A percentile compares a stretch with the other conserved stretches of the same genome.
Conservation (phyloP, 2,329 filamentous ascomycete genomes). For the Neoscytalidium dimidiatum region DNA sequence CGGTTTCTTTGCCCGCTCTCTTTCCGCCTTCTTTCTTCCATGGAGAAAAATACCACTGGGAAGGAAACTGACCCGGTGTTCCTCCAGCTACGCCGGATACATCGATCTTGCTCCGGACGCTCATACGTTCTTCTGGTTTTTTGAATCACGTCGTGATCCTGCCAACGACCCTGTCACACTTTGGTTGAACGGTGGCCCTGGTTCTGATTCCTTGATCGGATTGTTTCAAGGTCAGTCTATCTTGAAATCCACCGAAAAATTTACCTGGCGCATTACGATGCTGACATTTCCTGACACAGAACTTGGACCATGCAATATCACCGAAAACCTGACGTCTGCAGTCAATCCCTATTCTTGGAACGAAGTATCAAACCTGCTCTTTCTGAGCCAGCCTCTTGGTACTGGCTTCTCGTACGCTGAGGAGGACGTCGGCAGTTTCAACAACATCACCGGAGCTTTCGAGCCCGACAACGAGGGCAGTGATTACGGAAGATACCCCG, state of each 20-base stretch:
- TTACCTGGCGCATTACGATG: no score
- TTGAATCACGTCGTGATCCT: slow-evolving; percentile 52
- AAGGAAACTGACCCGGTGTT: neutral
- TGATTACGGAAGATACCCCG: slow-evolving; percentile 50
- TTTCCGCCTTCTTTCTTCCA: no score
- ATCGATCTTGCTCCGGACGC: slow-evolving; percentile 39
- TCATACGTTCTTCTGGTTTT: slow-evolving; percentile 52
- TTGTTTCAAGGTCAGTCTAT: slow-evolving; percentile 54
- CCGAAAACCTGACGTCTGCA: slow-evolving; percentile 33
- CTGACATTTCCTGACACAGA: slow-evolving; percentile 24
- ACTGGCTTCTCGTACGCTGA: slow-evolving; percentile 56
- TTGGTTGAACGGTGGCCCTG: slow-evolving; percentile 58
- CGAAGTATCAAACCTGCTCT: slow-evolving; percentile 61
- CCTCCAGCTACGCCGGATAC: slow-evolving; percentile 45
- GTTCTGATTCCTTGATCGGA: slow-evolving; percentile 56
- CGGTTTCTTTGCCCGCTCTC: no score
- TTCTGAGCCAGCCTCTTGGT: slow-evolving; percentile 63
- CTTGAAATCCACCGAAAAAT: no score
- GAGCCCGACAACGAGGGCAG: slow-evolving; percentile 46
- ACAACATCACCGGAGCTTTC: slow-evolving; percentile 47
- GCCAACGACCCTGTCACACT: slow-evolving; percentile 50
- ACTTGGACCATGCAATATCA: slow-evolving; percentile 45
- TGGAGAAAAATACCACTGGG: neutral
- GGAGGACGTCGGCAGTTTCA: slow-evolving; percentile 28
- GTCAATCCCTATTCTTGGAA: slow-evolving; percentile 63